Base-by-base conservation (phyloP, 2,329 filamentous ascomycete genomes). In the Calonectria naviculata region DNA sequence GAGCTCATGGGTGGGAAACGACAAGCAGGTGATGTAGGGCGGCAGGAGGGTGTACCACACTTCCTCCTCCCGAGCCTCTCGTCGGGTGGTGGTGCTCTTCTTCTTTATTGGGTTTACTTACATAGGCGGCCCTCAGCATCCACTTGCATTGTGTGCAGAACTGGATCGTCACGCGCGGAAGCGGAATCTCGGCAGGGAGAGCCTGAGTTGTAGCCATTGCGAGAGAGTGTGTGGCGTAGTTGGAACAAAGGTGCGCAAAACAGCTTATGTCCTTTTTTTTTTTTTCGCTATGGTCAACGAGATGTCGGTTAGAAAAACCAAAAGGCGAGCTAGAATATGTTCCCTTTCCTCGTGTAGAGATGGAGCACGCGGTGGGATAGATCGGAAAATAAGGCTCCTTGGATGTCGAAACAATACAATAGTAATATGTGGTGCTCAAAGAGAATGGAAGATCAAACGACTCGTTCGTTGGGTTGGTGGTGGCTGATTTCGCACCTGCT, bases 111-210 rank as follows among this genome's bases (percentile, higher is more conserved):
- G 21, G 52, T 52, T 31, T 28, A 83, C 89, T 76, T 89, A 96
- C 94, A 83, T 97, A 97, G 76, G 94, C 94, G 41, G 95, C 94
- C 71, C 95, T 87, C 13, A 97, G 85, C 90, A 97, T 94, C 95
- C 95, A 97, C 85, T 94, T 94, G 84, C 95, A 98, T 84, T 98
- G 95, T 0, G 94, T 98, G 85, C 95, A 98, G 85, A 94, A 98
- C 76, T 93, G 91, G 79, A 98, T 98, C n/a, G 92, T 92, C 65
- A 98, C 88, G 54, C 95, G 91, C 4, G 95, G 95, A 13, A 82
- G 78, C 41, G 76, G 71, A 65, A 68, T 72, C 31, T 47, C 64
- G 17, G 68, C 58, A 17, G 69, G 58, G 17, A 70, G 36, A 19
- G 52, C 65, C 13, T 77, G 69, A 44, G 44, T 65, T 58, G 31